These are phyloP conservation scores for Rubia peregrina DNA, from an alignment of 305 asterid genomes.

Conservation along the genomic window DNA sequence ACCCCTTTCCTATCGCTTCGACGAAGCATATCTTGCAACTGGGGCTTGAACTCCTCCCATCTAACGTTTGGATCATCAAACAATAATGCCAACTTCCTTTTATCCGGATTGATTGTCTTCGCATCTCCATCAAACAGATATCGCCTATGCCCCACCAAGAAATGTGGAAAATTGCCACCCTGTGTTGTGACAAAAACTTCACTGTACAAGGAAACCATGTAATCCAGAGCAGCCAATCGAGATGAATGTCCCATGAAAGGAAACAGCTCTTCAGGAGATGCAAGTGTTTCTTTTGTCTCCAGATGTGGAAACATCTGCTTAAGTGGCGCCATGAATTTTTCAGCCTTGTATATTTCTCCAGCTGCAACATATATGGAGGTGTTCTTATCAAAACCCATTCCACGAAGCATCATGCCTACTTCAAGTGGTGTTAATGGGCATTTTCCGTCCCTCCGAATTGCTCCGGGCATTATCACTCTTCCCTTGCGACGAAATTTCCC, in stretches of 20 bases:
- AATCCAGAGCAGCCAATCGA: conserved; percentile 92
- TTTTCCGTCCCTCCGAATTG: conserved; percentile 86
- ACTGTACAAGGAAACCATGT: conserved; percentile 89
- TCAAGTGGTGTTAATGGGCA: conserved; percentile 95
- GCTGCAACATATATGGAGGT: conserved; percentile 88
- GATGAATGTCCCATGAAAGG: conserved; percentile 90
- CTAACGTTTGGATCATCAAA: conserved; percentile 72
- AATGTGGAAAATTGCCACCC: conserved; percentile 97
- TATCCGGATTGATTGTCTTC: conserved; percentile 80
- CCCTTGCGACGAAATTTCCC: conserved; percentile 91
- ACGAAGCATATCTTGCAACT: conserved; percentile 74
- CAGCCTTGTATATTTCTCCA: conserved; percentile 80
- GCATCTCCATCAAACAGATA: conserved; percentile 84
- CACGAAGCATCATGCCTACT: conserved; percentile 99
- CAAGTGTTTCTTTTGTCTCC: conserved; percentile 76
- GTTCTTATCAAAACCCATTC: conserved; percentile 90
- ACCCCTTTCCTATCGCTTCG: conserved; percentile 69
- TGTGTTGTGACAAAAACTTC: conserved; percentile 91
- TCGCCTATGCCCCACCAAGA: conserved; percentile 92
- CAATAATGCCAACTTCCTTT: conserved; percentile 74
- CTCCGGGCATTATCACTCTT: conserved; percentile 87
- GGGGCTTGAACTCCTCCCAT: conserved; percentile 59
- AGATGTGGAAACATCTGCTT: conserved; percentile 85
- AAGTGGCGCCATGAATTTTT: conserved; percentile 83
- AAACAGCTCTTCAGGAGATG: conserved; percentile 64